Base-by-base conservation (phyloP, 2,329 filamentous ascomycete genomes). In the Aspergillus novoparasiticus region DNA sequence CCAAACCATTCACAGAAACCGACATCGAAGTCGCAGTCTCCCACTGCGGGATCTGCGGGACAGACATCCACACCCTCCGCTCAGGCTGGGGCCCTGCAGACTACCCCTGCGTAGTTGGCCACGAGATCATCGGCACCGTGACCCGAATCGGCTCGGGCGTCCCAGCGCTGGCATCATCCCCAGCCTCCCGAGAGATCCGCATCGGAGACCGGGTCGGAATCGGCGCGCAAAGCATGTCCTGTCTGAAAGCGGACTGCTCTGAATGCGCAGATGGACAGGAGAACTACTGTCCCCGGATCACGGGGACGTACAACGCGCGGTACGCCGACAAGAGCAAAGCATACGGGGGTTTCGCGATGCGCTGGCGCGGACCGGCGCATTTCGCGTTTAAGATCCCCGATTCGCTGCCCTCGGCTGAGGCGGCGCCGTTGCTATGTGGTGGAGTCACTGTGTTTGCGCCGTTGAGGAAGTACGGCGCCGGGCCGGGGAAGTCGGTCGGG, bases 371-470 rank as follows among this genome's bases (percentile, higher is more conserved):
- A 0, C 82, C 83, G 1, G 80, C 78, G 19, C 84, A 86, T 68
- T 93, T 92, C 67, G 83, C 83, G 0, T 78, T 87, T 70, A 82
- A 79, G 71, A 87, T 89, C 62, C 86, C 86, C 0, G 80, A 83
- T 16, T 72, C 64, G 0, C 65, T 89, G 32, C 70, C 76, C 1
- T 82, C 79, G 34, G 82, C 80, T 11, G 80, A 83, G 62, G 86
- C 85, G 1, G 86, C 90, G 1, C 91, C 91, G 1, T 87, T 95
- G 81, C 83, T 94, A 32, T 94, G 92, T 72, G 92, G 88, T 1
- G 92, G 92, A 1, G 84, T 94, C 58, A 95, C 92, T 0, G 85
- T 89, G 0, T 95, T 86, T 73, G 85, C 85, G 5, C 91, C 92
- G 0, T 78, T 95, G 19, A 84, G 84, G 57, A 84, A 89, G 32